Percentiles rank a stretch among this genome's conserved stretches.
Evolutionary conservation across 495 filamentous ascomycete genomes (phyloP).

Genomic region (Astrothelium subdiscretum): DNA sequence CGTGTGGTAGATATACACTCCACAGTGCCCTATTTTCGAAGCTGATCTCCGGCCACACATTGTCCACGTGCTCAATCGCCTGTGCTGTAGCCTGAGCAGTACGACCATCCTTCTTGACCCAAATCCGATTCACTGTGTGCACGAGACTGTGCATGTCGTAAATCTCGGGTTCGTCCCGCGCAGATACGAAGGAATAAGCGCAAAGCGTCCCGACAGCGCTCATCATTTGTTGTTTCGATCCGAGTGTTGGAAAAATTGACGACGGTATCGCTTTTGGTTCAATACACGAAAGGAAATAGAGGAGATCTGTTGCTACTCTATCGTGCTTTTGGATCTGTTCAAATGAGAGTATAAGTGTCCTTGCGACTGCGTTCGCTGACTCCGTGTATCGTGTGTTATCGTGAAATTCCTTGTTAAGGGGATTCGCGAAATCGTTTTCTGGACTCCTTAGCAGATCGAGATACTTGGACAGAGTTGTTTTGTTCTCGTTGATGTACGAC

Average conservation of each 20-base stretch:
- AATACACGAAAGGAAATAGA: constrained; percentile 20
- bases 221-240: constrained; percentile 13
- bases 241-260: constrained; percentile 15
- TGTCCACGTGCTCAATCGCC: not conserved
- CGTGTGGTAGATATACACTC: constrained; percentile 23
- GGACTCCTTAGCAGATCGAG: constrained; percentile 14
- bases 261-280: constrained; percentile 26
- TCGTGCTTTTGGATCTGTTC: constrained; percentile 12
- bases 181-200: constrained; percentile 17
- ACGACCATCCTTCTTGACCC: not conserved
- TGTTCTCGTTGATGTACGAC: constrained; percentile 21
- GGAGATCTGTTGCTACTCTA: constrained; percentile 15
- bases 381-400: constrained; percentile 17
- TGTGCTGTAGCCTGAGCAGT: not conserved
- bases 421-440: constrained; percentile 13
- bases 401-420: constrained; percentile 17
- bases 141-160: constrained; percentile 22
- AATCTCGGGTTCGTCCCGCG: constrained; percentile 5
- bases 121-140: constrained; percentile 26
- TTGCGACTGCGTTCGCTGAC: constrained; percentile 18
- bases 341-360: constrained; percentile 17
- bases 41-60: not conserved
- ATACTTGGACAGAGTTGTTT: constrained; percentile 14
- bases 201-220: constrained; percentile 19
- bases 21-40: not conserved